Percentiles rank a stretch among this genome's conserved stretches.
Evolutionary conservation across 345 rosid genomes (phyloP).

Genomic region (Salix dunnii): DNA sequence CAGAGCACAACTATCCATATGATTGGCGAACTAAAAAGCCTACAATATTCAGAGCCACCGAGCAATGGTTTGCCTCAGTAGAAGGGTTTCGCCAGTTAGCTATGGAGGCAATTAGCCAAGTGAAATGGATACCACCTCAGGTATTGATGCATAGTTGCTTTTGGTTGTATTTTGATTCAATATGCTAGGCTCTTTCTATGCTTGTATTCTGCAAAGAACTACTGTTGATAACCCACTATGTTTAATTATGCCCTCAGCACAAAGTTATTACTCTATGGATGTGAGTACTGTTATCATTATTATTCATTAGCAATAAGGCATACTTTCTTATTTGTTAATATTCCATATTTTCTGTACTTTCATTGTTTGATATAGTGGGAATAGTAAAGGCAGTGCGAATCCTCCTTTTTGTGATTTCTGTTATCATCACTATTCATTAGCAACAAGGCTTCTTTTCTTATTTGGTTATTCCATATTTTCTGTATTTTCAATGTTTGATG

Average conservation of each 20-base stretch:
- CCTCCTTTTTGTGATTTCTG: not conserved
- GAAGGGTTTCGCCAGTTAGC: slow-evolving; percentile 81
- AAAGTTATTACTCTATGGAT: not conserved
- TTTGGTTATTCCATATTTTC: no score
- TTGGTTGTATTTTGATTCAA: not conserved
- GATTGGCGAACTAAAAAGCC: slow-evolving; percentile 98
- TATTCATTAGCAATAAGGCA: no score
- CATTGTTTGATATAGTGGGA: not conserved
- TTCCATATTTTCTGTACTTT: no score
- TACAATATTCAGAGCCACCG: slow-evolving; percentile 94
- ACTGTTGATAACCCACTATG: not conserved
- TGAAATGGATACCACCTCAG: slow-evolving; percentile 94
- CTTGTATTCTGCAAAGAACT: not conserved
- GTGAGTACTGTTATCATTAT: no score
- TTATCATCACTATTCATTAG: no score
- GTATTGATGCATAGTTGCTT: slow-evolving; percentile 34
- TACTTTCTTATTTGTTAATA: no score
- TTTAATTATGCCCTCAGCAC: not conserved
- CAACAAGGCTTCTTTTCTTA: no score
- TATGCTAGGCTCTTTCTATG: not conserved
- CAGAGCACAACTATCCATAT: slow-evolving; percentile 93
- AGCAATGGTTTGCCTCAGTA: slow-evolving; percentile 99
- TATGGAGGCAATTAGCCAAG: slow-evolving; percentile 74
- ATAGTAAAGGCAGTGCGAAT: not conserved
- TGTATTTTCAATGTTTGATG: not conserved